Evolutionary conservation across 2,329 filamentous ascomycete genomes (phyloP).

Genomic region (Alternaria gansuensis): DNA sequence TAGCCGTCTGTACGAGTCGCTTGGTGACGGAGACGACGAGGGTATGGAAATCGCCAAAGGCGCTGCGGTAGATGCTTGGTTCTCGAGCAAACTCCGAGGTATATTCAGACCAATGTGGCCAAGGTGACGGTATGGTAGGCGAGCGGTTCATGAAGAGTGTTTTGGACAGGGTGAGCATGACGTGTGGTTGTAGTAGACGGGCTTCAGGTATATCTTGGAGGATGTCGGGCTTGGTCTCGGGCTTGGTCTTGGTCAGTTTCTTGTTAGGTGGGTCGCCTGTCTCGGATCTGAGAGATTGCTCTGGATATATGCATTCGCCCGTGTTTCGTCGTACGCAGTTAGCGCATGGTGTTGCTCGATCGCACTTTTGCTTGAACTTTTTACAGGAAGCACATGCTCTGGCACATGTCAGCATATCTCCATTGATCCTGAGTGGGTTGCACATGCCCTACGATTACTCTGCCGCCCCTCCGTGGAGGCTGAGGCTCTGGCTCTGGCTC

Average conservation of each 20-base stretch:
- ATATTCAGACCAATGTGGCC: slow-evolving; percentile 47
- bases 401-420: not conserved
- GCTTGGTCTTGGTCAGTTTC: not conserved
- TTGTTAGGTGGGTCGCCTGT: not conserved
- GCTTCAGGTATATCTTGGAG: slow-evolving; percentile 48
- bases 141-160: slow-evolving; percentile 52
- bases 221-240: slow-evolving; percentile 15
- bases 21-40: slow-evolving; percentile 73
- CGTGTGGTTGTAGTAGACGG: slow-evolving; percentile 38
- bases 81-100: slow-evolving; percentile 43
- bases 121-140: slow-evolving; percentile 37
- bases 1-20: slow-evolving; percentile 72
- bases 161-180: slow-evolving; percentile 45
- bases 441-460: slow-evolving; percentile 23
- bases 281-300: slow-evolving; percentile 10
- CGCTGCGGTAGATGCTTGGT: slow-evolving; percentile 77
- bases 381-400: slow-evolving; percentile 25
- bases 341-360: slow-evolving; percentile 22
- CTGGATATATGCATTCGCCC: slow-evolving; percentile 19
- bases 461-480: slow-evolving; percentile 13
- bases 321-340: slow-evolving; percentile 20
- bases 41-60: slow-evolving; percentile 78
- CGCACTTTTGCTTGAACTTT: slow-evolving; percentile 23
- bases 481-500: slow-evolving; percentile 17
- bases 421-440: not conserved